Base-by-base conservation (phyloP, 768 basidiomycete genomes). In the Boletus subparvulus region DNA sequence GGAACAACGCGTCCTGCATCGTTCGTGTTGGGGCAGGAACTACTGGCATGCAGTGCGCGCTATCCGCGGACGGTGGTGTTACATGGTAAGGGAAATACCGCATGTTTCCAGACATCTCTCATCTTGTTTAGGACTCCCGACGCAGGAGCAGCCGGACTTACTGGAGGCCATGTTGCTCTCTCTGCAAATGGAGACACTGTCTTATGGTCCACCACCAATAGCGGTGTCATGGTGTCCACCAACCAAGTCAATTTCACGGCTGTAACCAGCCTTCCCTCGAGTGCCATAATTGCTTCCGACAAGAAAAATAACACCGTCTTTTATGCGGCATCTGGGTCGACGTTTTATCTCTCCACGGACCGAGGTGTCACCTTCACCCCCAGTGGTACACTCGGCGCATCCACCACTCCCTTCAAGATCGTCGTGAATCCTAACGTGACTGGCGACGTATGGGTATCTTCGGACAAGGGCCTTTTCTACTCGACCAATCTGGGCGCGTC, bases 341-440 rank as follows among this genome's bases (percentile, higher is more conserved):
- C 69, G 26, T 85, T 87, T 75, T 87, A 85, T 62, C 58, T 84
- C n/a, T 86, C 85, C 19, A 78, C 73, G 6, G 77, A 88, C 56
- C 76, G 76, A 13, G 86, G 82, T 11, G 63, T 79, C 32, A 56
- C 37, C 33, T 84, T 81, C 8, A 79, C 81, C 16, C 26, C 44
- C 17, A 46, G 28, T 4, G 52, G 52, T 36, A 46, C 47, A 3
- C 55, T 60, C 33, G 48, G 59, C 17, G 17, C 47, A 1, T 53
- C 59, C 48, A 39, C 44, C 13, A 33, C 55, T n/a, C 55, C 59
- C 10, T 52, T 60, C 47, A 36, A 50, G 59, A 60, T 60, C 11
- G 37, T 35, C 13, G 59, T 50, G 26, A 52, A 57, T 40, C 52
- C 51, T 7, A 30, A 46, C 35, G 26, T 36, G 13, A 50, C 47